phyloP scores from a whole-genome alignment of 805 yeast genomes.

The Ogataea nakhonphanomensis region DNA sequence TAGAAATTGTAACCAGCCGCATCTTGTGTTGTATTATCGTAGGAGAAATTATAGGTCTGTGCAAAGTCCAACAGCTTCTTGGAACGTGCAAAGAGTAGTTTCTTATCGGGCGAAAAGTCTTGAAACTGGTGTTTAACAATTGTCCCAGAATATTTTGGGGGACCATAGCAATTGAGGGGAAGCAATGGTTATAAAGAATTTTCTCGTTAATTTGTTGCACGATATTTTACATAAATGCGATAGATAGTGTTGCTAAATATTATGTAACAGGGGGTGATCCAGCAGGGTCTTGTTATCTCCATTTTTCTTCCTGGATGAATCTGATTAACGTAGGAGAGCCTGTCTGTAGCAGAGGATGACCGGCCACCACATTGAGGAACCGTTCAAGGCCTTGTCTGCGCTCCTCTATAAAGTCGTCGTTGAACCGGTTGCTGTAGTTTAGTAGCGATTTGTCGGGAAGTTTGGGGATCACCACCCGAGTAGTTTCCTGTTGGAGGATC shows the following conservation, averaged over 20 bases:
- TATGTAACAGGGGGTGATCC: neutral
- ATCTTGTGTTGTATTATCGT: slow-evolving; percentile 11
- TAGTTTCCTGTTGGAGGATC: slow-evolving; percentile 68
- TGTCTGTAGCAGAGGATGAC: slow-evolving; percentile 91
- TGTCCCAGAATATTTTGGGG: slow-evolving; percentile 5
- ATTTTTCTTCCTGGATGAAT: slow-evolving; percentile 82
- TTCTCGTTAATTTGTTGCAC: neutral
- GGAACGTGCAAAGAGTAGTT: slow-evolving; percentile 1
- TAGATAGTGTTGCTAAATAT: slow-evolving; percentile 3
- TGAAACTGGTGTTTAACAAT: neutral
- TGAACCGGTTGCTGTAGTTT: slow-evolving; percentile 63
- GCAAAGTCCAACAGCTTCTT: neutral
- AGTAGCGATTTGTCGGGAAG: slow-evolving; percentile 80
- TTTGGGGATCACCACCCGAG: slow-evolving; percentile 78
- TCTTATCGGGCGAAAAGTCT: neutral
- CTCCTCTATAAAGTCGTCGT: slow-evolving; percentile 77
- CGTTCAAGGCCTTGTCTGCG: slow-evolving; percentile 80
- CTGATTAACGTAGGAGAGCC: slow-evolving; percentile 74
- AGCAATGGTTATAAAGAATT: slow-evolving; percentile 4
- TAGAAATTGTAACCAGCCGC: slow-evolving; percentile 48
- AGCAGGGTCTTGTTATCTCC: slow-evolving; percentile 44
- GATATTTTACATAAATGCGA: neutral
- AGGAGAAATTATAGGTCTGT: slow-evolving; percentile 1
- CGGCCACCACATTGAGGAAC: slow-evolving; percentile 75
- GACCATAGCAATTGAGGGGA: slow-evolving; percentile 6